Evolutionary conservation across 2,329 filamentous ascomycete species (phyloP).

Genomic region (Xylariaceae sp.): DNA sequence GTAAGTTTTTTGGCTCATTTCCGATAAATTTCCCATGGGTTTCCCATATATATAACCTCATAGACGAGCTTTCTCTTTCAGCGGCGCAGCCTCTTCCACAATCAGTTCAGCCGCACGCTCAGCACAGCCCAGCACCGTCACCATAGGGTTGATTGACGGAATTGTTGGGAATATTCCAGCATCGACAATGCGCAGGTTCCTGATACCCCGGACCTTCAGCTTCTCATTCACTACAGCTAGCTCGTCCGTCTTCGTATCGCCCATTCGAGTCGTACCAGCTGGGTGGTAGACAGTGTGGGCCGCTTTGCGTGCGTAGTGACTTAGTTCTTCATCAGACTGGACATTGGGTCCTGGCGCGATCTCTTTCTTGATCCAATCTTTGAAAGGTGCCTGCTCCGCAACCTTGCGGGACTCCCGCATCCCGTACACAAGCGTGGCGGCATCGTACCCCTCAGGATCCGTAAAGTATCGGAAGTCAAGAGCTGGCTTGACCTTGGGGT

Average conservation of each 20-base stretch:
- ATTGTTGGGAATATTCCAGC: conserved; percentile 90
- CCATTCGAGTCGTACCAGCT: conserved; percentile 90
- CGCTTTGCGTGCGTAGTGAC: conserved; percentile 79
- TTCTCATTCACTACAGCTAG: conserved; percentile 81
- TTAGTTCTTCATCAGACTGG: conserved; percentile 79
- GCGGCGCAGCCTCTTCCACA: conserved; percentile 68
- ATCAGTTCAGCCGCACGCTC: conserved; percentile 87
- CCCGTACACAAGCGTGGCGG: conserved; percentile 79
- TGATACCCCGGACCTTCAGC: conserved; percentile 74
- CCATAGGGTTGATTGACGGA: conserved; percentile 87
- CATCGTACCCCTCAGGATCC: conserved; percentile 84
- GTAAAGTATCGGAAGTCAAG: conserved; percentile 92
- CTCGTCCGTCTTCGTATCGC: conserved; percentile 70
- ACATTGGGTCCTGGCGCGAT: conserved; percentile 77
- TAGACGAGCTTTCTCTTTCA: conserved; percentile 42
- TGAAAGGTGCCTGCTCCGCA: conserved; percentile 78
- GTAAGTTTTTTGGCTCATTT: background rate
- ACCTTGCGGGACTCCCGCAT: conserved; percentile 79
- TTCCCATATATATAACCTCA: conserved; percentile 23
- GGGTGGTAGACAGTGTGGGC: conserved; percentile 93
- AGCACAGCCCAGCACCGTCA: conserved; percentile 83
- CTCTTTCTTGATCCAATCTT: conserved; percentile 82
- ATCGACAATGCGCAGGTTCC: conserved; percentile 80
- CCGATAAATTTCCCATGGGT: background rate
- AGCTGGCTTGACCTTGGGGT: conserved; percentile 79